Evolutionary conservation across 2,329 filamentous ascomycete genomes (phyloP), one percentile per base, ranked within the genome.

Genomic region (Fusarium neocosmosporiellum): DNA sequence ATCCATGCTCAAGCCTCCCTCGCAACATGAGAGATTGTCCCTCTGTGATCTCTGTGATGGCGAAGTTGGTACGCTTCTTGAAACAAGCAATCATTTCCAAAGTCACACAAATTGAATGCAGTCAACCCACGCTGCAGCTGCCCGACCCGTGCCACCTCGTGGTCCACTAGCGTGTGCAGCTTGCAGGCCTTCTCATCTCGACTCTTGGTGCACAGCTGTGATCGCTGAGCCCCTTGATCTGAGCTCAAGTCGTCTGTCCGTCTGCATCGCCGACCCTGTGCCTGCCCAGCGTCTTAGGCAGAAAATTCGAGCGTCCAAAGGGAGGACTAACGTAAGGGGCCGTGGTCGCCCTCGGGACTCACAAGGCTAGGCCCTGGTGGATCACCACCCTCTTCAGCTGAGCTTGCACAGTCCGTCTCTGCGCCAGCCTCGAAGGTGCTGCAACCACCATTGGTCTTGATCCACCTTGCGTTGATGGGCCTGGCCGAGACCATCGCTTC

Each of bases 361-460:
- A 50, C 11, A 27, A 55, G 53, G 68, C 48, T 65, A 41, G 41
- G 46, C 13, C 14, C 33, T 18, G 34, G 59, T 57, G 58, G 27
- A 70, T 66, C 69, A 65, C 33, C 63, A 65, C 55, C 59, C 63
- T 31, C 50, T 70, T 71, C 73, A 76, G 65, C 70, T 75, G 37
- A 46, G 53, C 58, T 66, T 67, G 63, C 62, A 43, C 54, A 46
- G 59, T 58, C 50, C 27, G 31, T 29, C 31, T 59, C 54, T 59
- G 41, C 53, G 64, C 55, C 63, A 57, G 39, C 55, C 43, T 46
- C 58, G n/a, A 65, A 62, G 53, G 61, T 50, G 43, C 61, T 39
- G 41, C 41, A 36, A 20, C 16, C 39, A 57, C 20, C 43, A 39
- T 48, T 36, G 33, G 57, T 22, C 27, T 33, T 54, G 57, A 43